Base-by-base conservation (phyloP, 192 early-diverging fungal species). In the Mortierella claussenii region DNA sequence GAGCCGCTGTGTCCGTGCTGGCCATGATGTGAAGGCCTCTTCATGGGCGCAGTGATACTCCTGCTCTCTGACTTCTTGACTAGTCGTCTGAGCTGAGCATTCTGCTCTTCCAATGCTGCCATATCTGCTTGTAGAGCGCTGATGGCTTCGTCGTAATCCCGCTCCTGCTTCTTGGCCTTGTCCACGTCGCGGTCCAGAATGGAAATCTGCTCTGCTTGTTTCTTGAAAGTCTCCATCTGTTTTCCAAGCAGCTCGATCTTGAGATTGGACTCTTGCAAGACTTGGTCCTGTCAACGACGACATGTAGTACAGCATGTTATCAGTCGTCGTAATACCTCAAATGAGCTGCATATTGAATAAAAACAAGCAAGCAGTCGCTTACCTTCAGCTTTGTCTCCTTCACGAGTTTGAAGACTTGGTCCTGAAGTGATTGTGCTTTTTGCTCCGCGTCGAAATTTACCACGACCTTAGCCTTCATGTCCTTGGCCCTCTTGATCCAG, bases 181-280 rank as follows among this genome's bases (percentile, higher is more conserved):
- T 81, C 73, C 3, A 94, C 76, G 27, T 86, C 68, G 44, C 81
- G 61, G 64, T 94, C 89, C 53, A 95, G 65, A 30, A 80, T 79
- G 7, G 42, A 65, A 7, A 90, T 88, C 21, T 84, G 87, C 26
- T 90, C 91, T 4, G 82, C 81, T 80, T 93, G 88, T 55, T 92
- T 87, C 36, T 85, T 87, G 53, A 86, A 81, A n/a, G 76, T 45
- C 36, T 90, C 92, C 49, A 87, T 86, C 27, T 92, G 87, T 74
- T 90, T 94, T 76, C 94, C 94, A n/a, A 95, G 86, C 54, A 95
- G 69, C 45, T 93, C 91, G 4, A 94, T 86, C 71, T 90, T 91
- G 52, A 95, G 86, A 30, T 69, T 62, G 17, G 71, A 78, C 76
- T 97, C 95, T 71, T 93, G 91, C 34, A 95, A 63, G 12, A 80